Evolutionary conservation across 257 asterid species (phyloP).

Genomic region (Coffea canephora): DNA sequence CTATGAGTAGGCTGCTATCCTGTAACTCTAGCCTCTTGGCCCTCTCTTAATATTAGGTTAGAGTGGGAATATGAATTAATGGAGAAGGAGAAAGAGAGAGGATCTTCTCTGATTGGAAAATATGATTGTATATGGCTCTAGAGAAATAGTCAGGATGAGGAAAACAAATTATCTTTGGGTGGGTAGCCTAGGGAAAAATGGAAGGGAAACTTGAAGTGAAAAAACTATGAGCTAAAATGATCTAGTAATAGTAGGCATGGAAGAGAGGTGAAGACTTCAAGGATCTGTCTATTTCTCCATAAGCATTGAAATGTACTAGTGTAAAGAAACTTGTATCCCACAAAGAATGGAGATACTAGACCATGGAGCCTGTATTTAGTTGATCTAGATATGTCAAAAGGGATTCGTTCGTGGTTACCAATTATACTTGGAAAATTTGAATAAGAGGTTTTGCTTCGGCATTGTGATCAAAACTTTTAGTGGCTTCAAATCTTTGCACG

Average conservation of each 20-base stretch:
- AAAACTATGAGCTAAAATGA: neutral
- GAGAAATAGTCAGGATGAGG: neutral
- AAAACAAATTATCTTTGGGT: neutral
- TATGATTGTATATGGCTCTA: conserved; percentile 1
- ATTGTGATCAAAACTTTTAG: neutral
- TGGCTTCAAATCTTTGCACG: neutral
- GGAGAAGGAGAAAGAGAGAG: too few relatives aligned
- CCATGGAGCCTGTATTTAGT: neutral
- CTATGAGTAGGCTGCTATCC: too few relatives aligned
- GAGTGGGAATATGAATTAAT: too few relatives aligned
- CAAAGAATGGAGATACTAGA: neutral
- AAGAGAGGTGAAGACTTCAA: neutral
- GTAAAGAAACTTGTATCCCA: neutral
- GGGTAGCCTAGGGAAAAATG: neutral
- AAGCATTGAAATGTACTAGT: neutral
- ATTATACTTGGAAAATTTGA: neutral
- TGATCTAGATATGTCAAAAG: neutral
- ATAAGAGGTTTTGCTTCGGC: neutral
- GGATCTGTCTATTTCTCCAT: neutral
- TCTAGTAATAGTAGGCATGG: neutral
- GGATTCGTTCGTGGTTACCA: neutral
- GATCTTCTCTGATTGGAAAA: neutral
- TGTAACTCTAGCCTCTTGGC: too few relatives aligned
- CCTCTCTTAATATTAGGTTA: too few relatives aligned
- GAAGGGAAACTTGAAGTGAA: neutral